Evolutionary conservation across 257 asterid species (phyloP).

Genomic region (Misopates orontium): DNA sequence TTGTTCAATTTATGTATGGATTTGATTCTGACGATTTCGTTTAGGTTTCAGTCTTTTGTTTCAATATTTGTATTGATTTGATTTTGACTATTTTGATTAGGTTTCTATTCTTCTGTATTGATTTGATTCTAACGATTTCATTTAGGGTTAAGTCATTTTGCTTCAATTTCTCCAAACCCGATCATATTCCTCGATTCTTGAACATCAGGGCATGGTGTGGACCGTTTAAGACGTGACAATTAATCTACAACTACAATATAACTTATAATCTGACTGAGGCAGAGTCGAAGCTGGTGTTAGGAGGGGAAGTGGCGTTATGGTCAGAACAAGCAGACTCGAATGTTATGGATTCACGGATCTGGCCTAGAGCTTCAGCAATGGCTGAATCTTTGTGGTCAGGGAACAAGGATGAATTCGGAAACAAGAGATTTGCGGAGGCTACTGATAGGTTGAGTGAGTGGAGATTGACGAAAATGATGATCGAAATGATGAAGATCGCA

Average conservation of each 20-base stretch:
- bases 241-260: constrained; percentile 78
- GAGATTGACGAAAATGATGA: too few relatives aligned
- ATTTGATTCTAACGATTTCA: too few relatives aligned
- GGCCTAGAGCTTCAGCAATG: constrained; percentile 92
- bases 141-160: too few relatives aligned
- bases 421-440: constrained; percentile 80
- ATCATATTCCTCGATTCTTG: too few relatives aligned
- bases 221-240: constrained; percentile 92
- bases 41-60: too few relatives aligned
- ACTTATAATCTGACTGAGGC: constrained; percentile 52
- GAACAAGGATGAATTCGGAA: constrained; percentile 59
- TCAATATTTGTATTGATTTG: too few relatives aligned
- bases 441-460: constrained; percentile 84
- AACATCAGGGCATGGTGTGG: constrained; percentile 98
- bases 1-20: too few relatives aligned
- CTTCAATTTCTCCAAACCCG: too few relatives aligned
- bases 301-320: constrained; percentile 93
- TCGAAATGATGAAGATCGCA: too few relatives aligned
- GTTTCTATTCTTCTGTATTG: too few relatives aligned
- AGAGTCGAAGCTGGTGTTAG: constrained; percentile 70
- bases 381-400: constrained; percentile 92
- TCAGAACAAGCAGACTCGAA: constrained; percentile 91
- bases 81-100: too few relatives aligned
- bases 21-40: too few relatives aligned
- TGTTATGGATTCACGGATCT: constrained; percentile 74